Base-by-base conservation (phyloP, 371 early-diverging fungal species). In the Apophysomyces elegans region DNA sequence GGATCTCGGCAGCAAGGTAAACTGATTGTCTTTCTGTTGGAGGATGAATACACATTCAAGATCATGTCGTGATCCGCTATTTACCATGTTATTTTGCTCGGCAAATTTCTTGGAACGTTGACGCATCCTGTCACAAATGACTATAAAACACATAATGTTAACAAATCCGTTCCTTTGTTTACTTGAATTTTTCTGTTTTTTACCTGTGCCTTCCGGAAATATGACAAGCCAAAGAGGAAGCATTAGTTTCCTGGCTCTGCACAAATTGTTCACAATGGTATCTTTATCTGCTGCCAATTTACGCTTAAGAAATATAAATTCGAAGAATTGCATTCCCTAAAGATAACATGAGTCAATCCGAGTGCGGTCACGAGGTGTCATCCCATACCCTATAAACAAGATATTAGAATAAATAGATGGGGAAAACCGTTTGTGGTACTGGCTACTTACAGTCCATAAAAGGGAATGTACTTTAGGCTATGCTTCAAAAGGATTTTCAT, bases 181-280 rank as follows among this genome's bases (percentile, higher is more conserved):
- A 50, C 21, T 26, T 26, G 8, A 26, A 9, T 41, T 2, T 41
- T 41, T 26, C 32, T 26, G 8, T 8, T 39, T 32, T 58, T 38
- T 73, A 79, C 80, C 80, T 39, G 96, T 95, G 64, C 97, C 97
- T 76, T 97, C 97, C 1, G 97, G 97, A 76, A 95, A 97, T 32
- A 97, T 78, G 36, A 96, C 81, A 32, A 96, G 84, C 96, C 95
- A 95, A 62, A 91, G 77, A 35, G 91, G 93, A 18, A 83, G 73
- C 36, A 68, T 65, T 65, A 62, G 69, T 64, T 63, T 74, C 54
- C 68, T 66, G 2, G 80, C 63, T 4, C 71, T 69, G 18, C 74
- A 62, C 12, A 88, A 59, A 50, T 78, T 79, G 1, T 63, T 62
- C n/a, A 80, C 59, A 73, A 91, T 83, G 16, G 79, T 80, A 41